Evolutionary conservation across 2,329 filamentous ascomycete genomes (phyloP).

Genomic region (Diaporthe vexans): DNA sequence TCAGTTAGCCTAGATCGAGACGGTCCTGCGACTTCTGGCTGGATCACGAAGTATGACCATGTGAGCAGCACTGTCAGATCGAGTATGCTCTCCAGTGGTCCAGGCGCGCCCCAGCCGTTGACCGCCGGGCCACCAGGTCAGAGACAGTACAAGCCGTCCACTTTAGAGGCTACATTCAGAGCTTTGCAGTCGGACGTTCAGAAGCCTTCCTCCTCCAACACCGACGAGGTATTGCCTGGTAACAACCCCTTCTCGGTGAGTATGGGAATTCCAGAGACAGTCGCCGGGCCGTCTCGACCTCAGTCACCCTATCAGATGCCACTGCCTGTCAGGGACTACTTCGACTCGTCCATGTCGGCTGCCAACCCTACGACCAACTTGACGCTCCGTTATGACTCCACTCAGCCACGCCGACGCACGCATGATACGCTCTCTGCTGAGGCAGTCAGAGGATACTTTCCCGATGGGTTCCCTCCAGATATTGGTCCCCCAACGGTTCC

Average conservation of each 20-base stretch:
- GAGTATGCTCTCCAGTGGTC: constrained; percentile 49
- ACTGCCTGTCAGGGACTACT: neutral
- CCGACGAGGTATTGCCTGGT: constrained; percentile 15
- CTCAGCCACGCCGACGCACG: constrained; percentile 42
- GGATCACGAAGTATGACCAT: constrained; percentile 40
- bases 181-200: constrained; percentile 48
- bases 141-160: constrained; percentile 62
- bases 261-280: neutral
- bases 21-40: constrained; percentile 34
- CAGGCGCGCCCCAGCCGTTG: constrained; percentile 63
- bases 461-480: constrained; percentile 49
- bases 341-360: constrained; percentile 37
- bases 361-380: constrained; percentile 41
- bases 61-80: constrained; percentile 42
- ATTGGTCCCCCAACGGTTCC: constrained; percentile 45
- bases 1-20: constrained; percentile 13
- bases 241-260: neutral
- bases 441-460: constrained; percentile 50
- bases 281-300: neutral
- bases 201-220: constrained; percentile 23
- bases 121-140: constrained; percentile 69
- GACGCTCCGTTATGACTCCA: constrained; percentile 22
- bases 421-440: constrained; percentile 50
- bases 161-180: constrained; percentile 56
- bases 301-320: constrained; percentile 29